Evolutionary conservation across 1,139 yeast genomes (phyloP).

Genomic region (Protomyces lactucae-debilis): DNA sequence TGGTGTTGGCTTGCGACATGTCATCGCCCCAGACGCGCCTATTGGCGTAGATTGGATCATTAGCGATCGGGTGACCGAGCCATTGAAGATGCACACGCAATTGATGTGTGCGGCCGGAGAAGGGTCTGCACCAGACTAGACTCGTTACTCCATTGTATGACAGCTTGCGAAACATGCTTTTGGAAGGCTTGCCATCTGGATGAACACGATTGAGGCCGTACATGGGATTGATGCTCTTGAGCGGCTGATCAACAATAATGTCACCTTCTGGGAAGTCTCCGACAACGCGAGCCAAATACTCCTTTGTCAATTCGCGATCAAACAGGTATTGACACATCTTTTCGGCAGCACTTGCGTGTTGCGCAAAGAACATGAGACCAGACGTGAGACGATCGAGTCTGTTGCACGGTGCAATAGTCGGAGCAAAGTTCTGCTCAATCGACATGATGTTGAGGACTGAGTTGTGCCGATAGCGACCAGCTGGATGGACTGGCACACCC

Average conservation of each 20-base stretch:
- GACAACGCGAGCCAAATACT: slow-evolving; percentile 78
- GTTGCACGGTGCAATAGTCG: slow-evolving; percentile 55
- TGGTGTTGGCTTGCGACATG: slow-evolving; percentile 53
- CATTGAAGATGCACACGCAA: slow-evolving; percentile 86
- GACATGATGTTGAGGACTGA: slow-evolving; percentile 78
- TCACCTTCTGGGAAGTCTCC: slow-evolving; percentile 70
- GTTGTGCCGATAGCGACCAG: slow-evolving; percentile 85
- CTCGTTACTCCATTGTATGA: slow-evolving; percentile 61
- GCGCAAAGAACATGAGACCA: slow-evolving; percentile 90
- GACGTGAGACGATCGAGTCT: slow-evolving; percentile 86
- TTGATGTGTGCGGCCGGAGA: slow-evolving; percentile 93
- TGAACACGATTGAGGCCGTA: slow-evolving; percentile 71
- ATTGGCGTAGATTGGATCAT: slow-evolving; percentile 81
- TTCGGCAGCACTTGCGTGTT: slow-evolving; percentile 75
- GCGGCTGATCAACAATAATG: slow-evolving; percentile 59
- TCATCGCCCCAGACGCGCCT: slow-evolving; percentile 64
- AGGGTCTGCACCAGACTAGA: slow-evolving; percentile 75
- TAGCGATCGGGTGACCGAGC: slow-evolving; percentile 85
- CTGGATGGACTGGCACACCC: slow-evolving; percentile 94
- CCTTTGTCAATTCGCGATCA: slow-evolving; percentile 70
- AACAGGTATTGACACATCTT: slow-evolving; percentile 66
- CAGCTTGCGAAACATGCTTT: slow-evolving; percentile 50
- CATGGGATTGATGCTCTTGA: slow-evolving; percentile 69
- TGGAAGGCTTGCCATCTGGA: slow-evolving; percentile 58
- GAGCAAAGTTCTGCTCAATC: slow-evolving; percentile 45